phyloP scores from a whole-genome alignment of 192 early-diverging fungal genomes.

The Linnemannia hyalina region DNA sequence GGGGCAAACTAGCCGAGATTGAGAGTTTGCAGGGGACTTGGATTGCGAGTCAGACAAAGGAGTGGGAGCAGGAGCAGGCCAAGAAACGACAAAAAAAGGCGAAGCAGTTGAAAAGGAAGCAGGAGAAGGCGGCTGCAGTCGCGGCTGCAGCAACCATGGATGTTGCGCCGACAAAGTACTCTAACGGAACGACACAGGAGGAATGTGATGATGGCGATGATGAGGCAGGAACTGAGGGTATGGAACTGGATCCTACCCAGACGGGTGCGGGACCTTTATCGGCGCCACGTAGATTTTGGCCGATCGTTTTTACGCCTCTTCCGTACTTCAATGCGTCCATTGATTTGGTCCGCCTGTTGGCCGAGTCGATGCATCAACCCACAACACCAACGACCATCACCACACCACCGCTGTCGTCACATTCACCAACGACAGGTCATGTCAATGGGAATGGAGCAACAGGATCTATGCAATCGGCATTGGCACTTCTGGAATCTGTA shows the following conservation, averaged over 20 bases:
- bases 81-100: slow-evolving; percentile 35
- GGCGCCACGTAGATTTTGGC: slow-evolving; percentile 29
- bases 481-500: neutral
- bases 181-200: slow-evolving; percentile 5
- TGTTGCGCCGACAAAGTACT: neutral
- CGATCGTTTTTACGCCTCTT: slow-evolving; percentile 45
- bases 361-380: slow-evolving; percentile 44
- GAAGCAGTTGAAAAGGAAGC: slow-evolving; percentile 24
- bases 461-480: neutral
- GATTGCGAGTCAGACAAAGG: slow-evolving; percentile 38
- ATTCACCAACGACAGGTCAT: neutral
- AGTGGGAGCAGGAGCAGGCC: slow-evolving; percentile 31
- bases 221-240: slow-evolving; percentile 35
- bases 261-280: neutral
- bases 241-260: slow-evolving; percentile 24
- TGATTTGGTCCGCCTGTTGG: slow-evolving; percentile 40
- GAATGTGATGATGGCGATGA: slow-evolving; percentile 42
- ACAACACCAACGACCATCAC: neutral
- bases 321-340: slow-evolving; percentile 55
- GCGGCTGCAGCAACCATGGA: slow-evolving; percentile 20
- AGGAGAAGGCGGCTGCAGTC: slow-evolving; percentile 34
- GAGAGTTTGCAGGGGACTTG: slow-evolving; percentile 53
- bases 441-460: neutral
- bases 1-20: slow-evolving; percentile 61
- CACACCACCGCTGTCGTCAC: neutral